These are phyloP conservation scores for Phaeosphaeriaceae sp. DNA, from an alignment of 2,329 filamentous ascomycete species.

Conservation along the genomic window DNA sequence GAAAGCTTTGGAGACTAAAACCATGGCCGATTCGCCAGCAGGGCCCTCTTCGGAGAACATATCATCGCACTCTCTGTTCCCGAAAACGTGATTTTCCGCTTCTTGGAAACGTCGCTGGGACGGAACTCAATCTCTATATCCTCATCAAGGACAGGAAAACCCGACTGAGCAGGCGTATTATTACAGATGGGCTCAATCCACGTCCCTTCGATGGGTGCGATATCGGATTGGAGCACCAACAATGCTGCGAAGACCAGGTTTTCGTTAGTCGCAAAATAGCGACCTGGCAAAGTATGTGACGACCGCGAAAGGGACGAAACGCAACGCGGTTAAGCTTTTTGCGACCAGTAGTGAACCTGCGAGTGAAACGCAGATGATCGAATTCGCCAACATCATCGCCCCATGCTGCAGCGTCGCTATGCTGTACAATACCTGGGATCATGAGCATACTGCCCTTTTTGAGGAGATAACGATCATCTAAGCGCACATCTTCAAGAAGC, in stretches of 20 bases:
- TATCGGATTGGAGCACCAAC: constrained; percentile 36
- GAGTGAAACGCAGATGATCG: constrained; percentile 1
- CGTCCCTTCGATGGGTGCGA: constrained; percentile 14
- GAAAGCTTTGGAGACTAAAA: too few relatives aligned
- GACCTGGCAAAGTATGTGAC: constrained; percentile 41
- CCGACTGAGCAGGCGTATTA: constrained; percentile 4
- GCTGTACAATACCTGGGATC: constrained; percentile 36
- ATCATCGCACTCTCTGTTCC: constrained; percentile 5
- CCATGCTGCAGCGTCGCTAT: constrained; percentile 7
- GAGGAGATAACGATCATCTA: constrained; percentile 40
- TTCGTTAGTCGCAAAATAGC: constrained; percentile 43
- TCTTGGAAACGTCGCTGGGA: neutral
- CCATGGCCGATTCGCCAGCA: neutral
- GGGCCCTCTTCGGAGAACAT: constrained; percentile 2
- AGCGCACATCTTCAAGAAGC: constrained; percentile 43
- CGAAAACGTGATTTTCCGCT: constrained; percentile 4
- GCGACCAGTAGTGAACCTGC: neutral
- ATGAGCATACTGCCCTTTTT: constrained; percentile 40
- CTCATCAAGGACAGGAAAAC: constrained; percentile 3
- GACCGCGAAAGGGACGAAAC: constrained; percentile 39
- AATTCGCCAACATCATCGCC: constrained; percentile 3
- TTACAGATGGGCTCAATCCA: constrained; percentile 5
- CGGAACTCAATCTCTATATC: constrained; percentile 4
- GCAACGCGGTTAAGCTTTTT: constrained; percentile 15
- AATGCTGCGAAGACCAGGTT: constrained; percentile 33